Conservation (phyloP, 768 basidiomycete species). For the Leccinum incarnatum region DNA sequence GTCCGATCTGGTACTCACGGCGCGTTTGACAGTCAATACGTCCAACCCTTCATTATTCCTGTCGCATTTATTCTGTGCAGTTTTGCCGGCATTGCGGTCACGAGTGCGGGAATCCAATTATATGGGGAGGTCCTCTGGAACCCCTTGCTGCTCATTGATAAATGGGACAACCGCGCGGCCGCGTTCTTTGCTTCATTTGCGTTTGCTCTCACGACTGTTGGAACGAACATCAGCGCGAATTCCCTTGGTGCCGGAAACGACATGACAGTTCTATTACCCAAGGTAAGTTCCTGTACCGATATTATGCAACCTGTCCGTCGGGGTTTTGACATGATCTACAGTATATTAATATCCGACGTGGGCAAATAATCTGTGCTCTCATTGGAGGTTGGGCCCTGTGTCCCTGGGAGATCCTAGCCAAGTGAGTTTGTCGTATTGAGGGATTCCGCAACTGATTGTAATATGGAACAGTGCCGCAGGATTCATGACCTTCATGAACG, state of each 20-base stretch:
- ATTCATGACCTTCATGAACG: conserved; percentile 76
- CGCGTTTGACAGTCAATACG: conserved; percentile 51
- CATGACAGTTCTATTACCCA: conserved; percentile 72
- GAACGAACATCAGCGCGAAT: conserved; percentile 57
- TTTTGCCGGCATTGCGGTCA: conserved; percentile 80
- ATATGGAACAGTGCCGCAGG: conserved; percentile 44
- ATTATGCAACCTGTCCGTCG: background rate
- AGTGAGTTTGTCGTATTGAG: conserved; percentile 13
- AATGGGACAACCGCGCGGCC: conserved; percentile 82
- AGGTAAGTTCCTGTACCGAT: conserved; percentile 39
- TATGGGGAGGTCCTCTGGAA: conserved; percentile 55
- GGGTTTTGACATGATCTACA: background rate
- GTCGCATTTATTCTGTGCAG: conserved; percentile 71
- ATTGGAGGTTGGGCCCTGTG: conserved; percentile 83
- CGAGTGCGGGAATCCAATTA: conserved; percentile 62
- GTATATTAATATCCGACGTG: conserved; percentile 72
- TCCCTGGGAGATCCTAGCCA: conserved; percentile 81
- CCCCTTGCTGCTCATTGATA: conserved; percentile 69
- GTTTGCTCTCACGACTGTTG: conserved; percentile 44
- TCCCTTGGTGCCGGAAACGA: conserved; percentile 77
- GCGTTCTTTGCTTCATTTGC: conserved; percentile 81
- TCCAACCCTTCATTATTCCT: conserved; percentile 76
- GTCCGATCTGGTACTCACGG: conserved; percentile 3
- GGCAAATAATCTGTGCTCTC: conserved; percentile 74
- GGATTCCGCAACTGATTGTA: background rate